These are phyloP conservation scores for Porphyra umbilicalis DNA, from an alignment of 31 red algal genomes.

Conservation along the genomic window DNA sequence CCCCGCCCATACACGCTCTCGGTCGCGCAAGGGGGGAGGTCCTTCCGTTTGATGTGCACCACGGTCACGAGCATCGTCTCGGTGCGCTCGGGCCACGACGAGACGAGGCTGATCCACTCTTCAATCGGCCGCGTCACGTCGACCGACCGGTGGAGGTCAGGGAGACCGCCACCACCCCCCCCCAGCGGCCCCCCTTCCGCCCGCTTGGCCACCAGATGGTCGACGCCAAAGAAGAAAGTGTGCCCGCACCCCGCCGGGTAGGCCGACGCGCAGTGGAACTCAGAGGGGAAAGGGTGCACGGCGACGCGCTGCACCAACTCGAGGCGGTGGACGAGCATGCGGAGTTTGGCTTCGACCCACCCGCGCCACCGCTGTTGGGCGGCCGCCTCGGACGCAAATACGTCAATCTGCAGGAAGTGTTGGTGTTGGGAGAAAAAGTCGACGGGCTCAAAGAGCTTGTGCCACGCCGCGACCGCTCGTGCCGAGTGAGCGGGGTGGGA, in stretches of 20 bases:
- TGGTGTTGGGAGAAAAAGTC: slow-evolving; percentile 73
- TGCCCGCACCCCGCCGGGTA: slow-evolving; percentile 49
- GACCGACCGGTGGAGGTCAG: slow-evolving; percentile 6
- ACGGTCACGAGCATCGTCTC: slow-evolving; percentile 55
- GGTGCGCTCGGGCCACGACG: slow-evolving; percentile 41
- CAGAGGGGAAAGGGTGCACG: slow-evolving; percentile 51
- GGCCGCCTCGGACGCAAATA: slow-evolving; percentile 62
- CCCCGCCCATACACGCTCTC: neutral
- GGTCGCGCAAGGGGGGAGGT: slow-evolving; percentile 20
- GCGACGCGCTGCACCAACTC: slow-evolving; percentile 50
- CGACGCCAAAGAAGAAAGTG: slow-evolving; percentile 60
- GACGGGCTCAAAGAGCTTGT: slow-evolving; percentile 64
- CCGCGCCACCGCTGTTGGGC: slow-evolving; percentile 82
- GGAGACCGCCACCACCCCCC: slow-evolving; percentile 18
- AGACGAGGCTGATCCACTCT: slow-evolving; percentile 36
- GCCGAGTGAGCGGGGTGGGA: neutral
- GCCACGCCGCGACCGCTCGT: slow-evolving; percentile 48
- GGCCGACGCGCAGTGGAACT: slow-evolving; percentile 23
- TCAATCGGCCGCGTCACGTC: slow-evolving; percentile 52
- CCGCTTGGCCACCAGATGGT: slow-evolving; percentile 14
- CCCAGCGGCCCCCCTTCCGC: slow-evolving; percentile 1
- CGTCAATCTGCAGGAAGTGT: slow-evolving; percentile 78
- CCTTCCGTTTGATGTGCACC: slow-evolving; percentile 7
- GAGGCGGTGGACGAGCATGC: slow-evolving; percentile 64
- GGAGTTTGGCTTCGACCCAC: slow-evolving; percentile 78